Evolutionary conservation across 2,329 filamentous ascomycete genomes (phyloP).

Genomic region (Colletotrichum scovillei): DNA sequence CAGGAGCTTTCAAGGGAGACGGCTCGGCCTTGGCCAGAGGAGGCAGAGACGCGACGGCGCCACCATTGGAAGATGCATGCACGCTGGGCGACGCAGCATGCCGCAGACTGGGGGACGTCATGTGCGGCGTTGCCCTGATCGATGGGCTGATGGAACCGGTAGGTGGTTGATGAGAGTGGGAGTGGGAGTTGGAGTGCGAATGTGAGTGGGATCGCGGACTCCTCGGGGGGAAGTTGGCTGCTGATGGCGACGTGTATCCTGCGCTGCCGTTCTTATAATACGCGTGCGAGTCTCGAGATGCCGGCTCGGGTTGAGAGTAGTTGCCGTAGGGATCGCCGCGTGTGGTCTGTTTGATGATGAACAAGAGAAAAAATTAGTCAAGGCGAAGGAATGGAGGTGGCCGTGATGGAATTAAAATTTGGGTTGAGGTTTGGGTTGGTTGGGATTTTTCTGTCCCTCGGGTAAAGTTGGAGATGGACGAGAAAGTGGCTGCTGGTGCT

Average conservation of each 20-base stretch:
- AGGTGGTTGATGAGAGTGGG: slow-evolving; percentile 56
- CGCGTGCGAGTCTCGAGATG: slow-evolving; percentile 48
- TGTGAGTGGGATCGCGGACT: slow-evolving; percentile 60
- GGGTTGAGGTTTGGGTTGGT: slow-evolving; percentile 35
- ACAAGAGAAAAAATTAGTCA: slow-evolving; percentile 35
- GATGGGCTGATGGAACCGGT: slow-evolving; percentile 57
- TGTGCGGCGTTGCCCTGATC: slow-evolving; percentile 48
- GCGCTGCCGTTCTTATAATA: slow-evolving; percentile 58
- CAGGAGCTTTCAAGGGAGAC: slow-evolving; percentile 52
- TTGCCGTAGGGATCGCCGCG: slow-evolving; percentile 62
- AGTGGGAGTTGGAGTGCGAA: slow-evolving; percentile 35
- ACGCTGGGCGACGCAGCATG: slow-evolving; percentile 54
- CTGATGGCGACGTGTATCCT: slow-evolving; percentile 60
- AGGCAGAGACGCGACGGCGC: slow-evolving; percentile 46
- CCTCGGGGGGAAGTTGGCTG: slow-evolving; percentile 56
- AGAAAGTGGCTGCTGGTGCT: neutral
- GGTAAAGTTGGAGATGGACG: slow-evolving; percentile 31
- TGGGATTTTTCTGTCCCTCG: slow-evolving; percentile 30
- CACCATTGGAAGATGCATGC: slow-evolving; percentile 54
- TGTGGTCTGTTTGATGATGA: slow-evolving; percentile 48
- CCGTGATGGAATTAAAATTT: slow-evolving; percentile 28
- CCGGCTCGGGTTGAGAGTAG: slow-evolving; percentile 53
- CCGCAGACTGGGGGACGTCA: slow-evolving; percentile 61
- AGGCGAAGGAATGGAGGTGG: slow-evolving; percentile 15
- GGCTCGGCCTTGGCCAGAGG: slow-evolving; percentile 52